These are phyloP conservation scores for Rhynchosporium graminicola DNA, from an alignment of 2,329 filamentous ascomycete species.

Conservation along the genomic window DNA sequence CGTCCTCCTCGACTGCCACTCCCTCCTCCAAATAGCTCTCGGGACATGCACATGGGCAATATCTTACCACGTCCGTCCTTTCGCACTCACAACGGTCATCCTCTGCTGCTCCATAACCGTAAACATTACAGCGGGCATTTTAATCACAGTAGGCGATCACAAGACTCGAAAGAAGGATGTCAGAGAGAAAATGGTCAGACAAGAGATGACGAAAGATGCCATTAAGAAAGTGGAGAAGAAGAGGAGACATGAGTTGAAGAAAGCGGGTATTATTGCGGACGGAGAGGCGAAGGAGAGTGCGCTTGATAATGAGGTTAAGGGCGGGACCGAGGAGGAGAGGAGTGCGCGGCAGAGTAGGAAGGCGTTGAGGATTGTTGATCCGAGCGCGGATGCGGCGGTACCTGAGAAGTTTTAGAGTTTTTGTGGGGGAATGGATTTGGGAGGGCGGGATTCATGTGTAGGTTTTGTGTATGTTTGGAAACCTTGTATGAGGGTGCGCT, in stretches of 20 bases:
- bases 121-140: slow-evolving; percentile 74
- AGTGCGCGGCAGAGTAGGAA: neutral
- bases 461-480: too few relatives aligned
- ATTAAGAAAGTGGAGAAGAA: slow-evolving; percentile 48
- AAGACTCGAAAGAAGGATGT: slow-evolving; percentile 85
- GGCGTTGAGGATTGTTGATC: slow-evolving; percentile 3
- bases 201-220: slow-evolving; percentile 70
- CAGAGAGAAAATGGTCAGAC: slow-evolving; percentile 71
- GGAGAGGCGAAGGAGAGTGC: neutral
- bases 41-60: slow-evolving; percentile 80
- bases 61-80: slow-evolving; percentile 65
- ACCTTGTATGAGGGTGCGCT: too few relatives aligned
- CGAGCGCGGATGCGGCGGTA: neutral
- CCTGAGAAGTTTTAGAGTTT: slow-evolving; percentile 1
- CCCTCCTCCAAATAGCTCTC: slow-evolving; percentile 75
- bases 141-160: slow-evolving; percentile 76
- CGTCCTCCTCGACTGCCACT: slow-evolving; percentile 78
- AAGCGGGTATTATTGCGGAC: slow-evolving; percentile 6
- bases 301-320: neutral
- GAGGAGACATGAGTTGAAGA: slow-evolving; percentile 30
- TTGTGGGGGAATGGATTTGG: neutral
- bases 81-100: slow-evolving; percentile 77
- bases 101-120: slow-evolving; percentile 76
- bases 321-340: slow-evolving; percentile 4
- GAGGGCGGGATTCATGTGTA: neutral